Evolutionary conservation across 495 filamentous ascomycete genomes (phyloP).

Genomic region (Xanthoparmelia taractica): DNA sequence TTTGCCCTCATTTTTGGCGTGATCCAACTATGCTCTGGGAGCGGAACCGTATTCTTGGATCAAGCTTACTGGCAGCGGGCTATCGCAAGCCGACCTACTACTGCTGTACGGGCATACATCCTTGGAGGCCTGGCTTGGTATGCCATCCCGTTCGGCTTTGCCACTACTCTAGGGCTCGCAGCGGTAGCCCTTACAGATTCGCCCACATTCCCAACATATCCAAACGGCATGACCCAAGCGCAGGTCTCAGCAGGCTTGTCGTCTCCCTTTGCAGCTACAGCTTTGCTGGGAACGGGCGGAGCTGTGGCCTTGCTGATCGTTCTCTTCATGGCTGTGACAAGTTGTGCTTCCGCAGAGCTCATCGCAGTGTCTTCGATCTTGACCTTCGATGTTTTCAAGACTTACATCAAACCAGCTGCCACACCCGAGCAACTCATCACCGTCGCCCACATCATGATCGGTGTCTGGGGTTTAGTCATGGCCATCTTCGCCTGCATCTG

Average conservation of each 20-base stretch:
- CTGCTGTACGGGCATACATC: slow-evolving; percentile 42
- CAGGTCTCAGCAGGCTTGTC: slow-evolving; percentile 42
- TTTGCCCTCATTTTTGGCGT: slow-evolving; percentile 39
- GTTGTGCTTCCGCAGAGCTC: slow-evolving; percentile 42
- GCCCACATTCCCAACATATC: slow-evolving; percentile 46
- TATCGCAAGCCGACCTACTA: slow-evolving; percentile 40
- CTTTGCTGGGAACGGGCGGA: slow-evolving; percentile 42
- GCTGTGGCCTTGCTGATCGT: slow-evolving; percentile 42
- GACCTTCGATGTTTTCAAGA: slow-evolving; percentile 51
- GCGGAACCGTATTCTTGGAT: slow-evolving; percentile 39
- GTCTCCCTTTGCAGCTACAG: slow-evolving; percentile 40
- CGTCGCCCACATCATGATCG: slow-evolving; percentile 42
- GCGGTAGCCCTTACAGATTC: slow-evolving; percentile 42
- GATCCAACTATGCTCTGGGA: slow-evolving; percentile 32
- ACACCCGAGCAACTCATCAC: slow-evolving; percentile 38
- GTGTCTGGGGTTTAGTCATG: slow-evolving; percentile 42
- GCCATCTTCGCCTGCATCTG: slow-evolving; percentile 39
- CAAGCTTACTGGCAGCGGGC: slow-evolving; percentile 45
- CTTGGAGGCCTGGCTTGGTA: slow-evolving; percentile 46
- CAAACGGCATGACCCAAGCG: slow-evolving; percentile 38
- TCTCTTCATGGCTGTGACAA: slow-evolving; percentile 49
- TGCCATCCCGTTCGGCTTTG: slow-evolving; percentile 45
- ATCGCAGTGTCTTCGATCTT: slow-evolving; percentile 48
- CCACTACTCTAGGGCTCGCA: slow-evolving; percentile 42
- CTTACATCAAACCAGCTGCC: slow-evolving; percentile 42